Base-by-base conservation (phyloP, 2,329 filamentous ascomycete species). In the Helotiales sp. region DNA sequence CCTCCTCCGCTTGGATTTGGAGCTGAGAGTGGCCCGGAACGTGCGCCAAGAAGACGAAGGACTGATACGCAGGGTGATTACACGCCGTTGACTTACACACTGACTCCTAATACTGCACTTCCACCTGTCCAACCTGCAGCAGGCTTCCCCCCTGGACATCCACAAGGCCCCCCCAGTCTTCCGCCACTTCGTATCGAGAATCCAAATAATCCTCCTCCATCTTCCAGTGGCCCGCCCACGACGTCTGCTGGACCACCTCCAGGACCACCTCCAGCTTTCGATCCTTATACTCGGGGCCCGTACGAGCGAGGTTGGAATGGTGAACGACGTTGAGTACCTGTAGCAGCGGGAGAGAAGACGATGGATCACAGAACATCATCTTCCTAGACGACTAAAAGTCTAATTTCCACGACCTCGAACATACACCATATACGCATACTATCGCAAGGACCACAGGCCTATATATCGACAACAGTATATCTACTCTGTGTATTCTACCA, bases 151-250 rank as follows among this genome's bases (percentile, higher is more conserved):
- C 56, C 63, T 30, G 59, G 58, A 12, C 62, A 61, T 27, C 17
- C 52, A n/a, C 62, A 49, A 40, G 64, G 61, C 36, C 57, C 63
- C 5, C 60, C 63, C 25, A 69, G 38, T 46, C 55, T 71, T 6
- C 69, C 69, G n/a, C 69, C 69, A 31, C 47, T 71, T 25, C 60
- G 68, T 36, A 69, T 70, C 17, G 68, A 71, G 6, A 66, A 62
- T 34, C 49, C 66, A 2, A 48, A 64, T 34, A 51, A 56, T 10
- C 58, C 62, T 9, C 48, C 57, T 9, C 50, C 61, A 12, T 47
- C 47, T 15, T 49, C 61, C 9, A 63, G 56, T 15, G 24, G 46
- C 13, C 52, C 67, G 5, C 60, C 61, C 46, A 40, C 63, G 19
- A 62, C 66, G 17, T 55, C 61, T 19, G 56, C 56, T 22, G 58